Evolutionary conservation across 495 filamentous ascomycete species (phyloP), one percentile per base, ranked within the genome.

Genomic region (Neurospora tetrasperma): DNA sequence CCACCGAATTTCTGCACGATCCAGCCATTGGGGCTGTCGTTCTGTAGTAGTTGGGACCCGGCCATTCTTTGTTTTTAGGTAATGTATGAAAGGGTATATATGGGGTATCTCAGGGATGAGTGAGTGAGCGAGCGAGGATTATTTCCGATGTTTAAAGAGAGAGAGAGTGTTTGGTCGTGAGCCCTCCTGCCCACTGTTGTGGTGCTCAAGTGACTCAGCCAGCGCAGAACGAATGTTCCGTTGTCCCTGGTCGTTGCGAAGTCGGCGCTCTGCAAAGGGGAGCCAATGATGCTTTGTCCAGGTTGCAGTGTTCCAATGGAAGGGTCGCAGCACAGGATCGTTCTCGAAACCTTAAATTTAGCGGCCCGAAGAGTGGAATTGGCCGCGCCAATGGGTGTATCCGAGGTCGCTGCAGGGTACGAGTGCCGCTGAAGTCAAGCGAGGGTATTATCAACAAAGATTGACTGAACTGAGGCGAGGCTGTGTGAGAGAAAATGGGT

Each of bases 1-100:
- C 92, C 92, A 68, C 92, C 92, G 78, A 93, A 94, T 78, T 94
- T 96, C 76, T 95, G 92, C 31, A 96, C 91, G n/a, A 94, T 82
- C 91, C 92, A 94, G 72, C 85, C 83, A 16, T 78, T 78, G 27
- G 73, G 73, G 74, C 74, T 78, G 69, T 76, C 62, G 73, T 86
- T 86, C 46, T 78, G 78, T 59, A 79, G 23, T 46, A 79, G 23
- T 46, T 78, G 66, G 31, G 73, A 31, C 70, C 69, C 69, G n/a
- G 71, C 69, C 79, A 80, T 79, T n/a, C 54, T 70, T 41, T 35
- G 31, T 42, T 73, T 9, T 62, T 62, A 62, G 31, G 54, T 70
- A 42, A 42, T 31, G 69, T 20, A 12, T 40, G 69, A 27, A 27
- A 38, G 9, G 35, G 18, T 23, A 23, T 23, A 23, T 66, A 66